A percentile compares a stretch with the other conserved stretches of the same genome.
phyloP scores from a whole-genome alignment of 2,329 filamentous ascomycete species.

The Ophiocordyceps sinensis region DNA sequence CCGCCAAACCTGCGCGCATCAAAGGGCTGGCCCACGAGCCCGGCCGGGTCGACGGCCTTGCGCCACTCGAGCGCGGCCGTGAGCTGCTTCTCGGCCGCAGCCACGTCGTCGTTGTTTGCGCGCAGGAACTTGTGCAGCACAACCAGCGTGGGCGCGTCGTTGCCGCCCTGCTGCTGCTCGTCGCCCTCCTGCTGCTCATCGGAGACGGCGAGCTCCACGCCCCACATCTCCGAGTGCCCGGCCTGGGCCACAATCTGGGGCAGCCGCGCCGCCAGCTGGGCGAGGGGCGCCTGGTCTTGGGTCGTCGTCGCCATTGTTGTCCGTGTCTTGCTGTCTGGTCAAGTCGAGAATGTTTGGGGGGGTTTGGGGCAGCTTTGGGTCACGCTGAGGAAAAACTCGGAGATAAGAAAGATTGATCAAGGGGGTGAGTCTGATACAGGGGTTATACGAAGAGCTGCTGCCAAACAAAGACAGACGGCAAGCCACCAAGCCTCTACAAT shows the following conservation, averaged over 20 bases:
- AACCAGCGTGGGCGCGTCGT: constrained; percentile 62
- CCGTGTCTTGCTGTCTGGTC: not conserved
- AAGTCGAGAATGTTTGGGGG: no score
- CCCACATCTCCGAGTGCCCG: constrained; percentile 72
- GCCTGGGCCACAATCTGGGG: constrained; percentile 40
- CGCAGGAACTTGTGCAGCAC: constrained; percentile 88
- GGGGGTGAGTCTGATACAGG: no score
- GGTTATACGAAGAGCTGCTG: no score
- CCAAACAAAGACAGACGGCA: no score
- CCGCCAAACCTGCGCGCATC: constrained; percentile 57
- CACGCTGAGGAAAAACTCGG: no score
- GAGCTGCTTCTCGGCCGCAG: constrained; percentile 65
- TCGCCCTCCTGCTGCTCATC: not conserved
- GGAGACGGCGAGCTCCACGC: constrained; percentile 45
- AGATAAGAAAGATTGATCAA: no score
- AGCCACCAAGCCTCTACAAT: no score
- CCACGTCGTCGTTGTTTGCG: constrained; percentile 66
- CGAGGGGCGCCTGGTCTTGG: constrained; percentile 23
- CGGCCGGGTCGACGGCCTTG: constrained; percentile 56
- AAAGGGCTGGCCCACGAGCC: constrained; percentile 50
- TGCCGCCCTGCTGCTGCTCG: constrained; percentile 8
- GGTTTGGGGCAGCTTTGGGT: no score
- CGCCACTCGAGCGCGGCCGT: constrained; percentile 71
- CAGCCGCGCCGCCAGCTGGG: constrained; percentile 43
- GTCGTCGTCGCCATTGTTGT: not conserved